Evolutionary conservation across 78 protist genomes (phyloP), one percentile per base, ranked within the genome.

Genomic region (Polysphondylium violaceum): DNA sequence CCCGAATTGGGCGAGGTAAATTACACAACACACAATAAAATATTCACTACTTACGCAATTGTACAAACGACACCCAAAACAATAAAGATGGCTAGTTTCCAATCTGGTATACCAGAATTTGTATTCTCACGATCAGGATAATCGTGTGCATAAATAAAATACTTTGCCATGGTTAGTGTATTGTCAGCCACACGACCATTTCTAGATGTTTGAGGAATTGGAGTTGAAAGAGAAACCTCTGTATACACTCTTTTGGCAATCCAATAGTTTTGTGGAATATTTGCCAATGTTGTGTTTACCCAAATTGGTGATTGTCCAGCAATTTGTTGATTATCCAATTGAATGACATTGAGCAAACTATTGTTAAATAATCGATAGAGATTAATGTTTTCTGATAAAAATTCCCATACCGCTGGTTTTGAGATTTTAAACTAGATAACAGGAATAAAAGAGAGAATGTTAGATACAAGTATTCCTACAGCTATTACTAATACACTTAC

Each of bases 171-270:
- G 23, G 59, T 72, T 19, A 44, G 21, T 1, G 63, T 36, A 7
- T 33, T 7, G 16, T 72, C 25, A 4, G 58, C 25, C 19, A 16
- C 35, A 41, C n/a, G 17, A 40, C 71, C 60, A 47, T 0, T 12
- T 6, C n/a, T 17, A 29, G 55, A 40, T 31, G 11, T 17, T 17
- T 21, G 23, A 4, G 17, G 17, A 14, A 29, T n/a, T 21, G 53
- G 53, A 23, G 83, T 74, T 2, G n/a, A 35, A 38, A 74, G 40
- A 23, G 36, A 51, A 41, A 44, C 56, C 31, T 83, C 91, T n/a
- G 51, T 38, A 59, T 83, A 83, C 3, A 69, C 0, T 83, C 91
- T 51, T 27, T 56, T 55, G 11, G 91, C 77, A 29, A 83, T 69
- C 51, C 76, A 83, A 58, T 59, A 69, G 19, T 67, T 19, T 12